These are phyloP conservation scores for Alternaria sp. DNA, from an alignment of 2,329 filamentous ascomycete genomes.

Conservation along the genomic window DNA sequence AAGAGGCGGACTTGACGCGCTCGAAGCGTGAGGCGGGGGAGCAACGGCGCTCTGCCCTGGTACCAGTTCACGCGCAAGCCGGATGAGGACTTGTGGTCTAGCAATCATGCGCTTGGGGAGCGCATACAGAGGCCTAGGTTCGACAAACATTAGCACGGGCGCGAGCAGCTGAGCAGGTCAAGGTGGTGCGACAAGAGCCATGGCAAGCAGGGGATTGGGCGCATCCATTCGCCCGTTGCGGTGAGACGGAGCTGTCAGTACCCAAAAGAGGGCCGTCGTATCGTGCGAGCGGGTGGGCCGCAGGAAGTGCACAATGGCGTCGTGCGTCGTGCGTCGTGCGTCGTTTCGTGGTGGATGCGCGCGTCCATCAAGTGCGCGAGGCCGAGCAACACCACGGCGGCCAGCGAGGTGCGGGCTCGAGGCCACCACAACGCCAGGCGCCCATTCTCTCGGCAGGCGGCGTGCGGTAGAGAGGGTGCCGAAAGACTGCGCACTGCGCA, in stretches of 20 bases:
- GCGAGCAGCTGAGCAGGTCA: conserved; percentile 36
- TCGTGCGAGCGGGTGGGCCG: conserved; percentile 35
- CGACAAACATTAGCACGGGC: conserved; percentile 51
- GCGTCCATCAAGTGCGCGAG: conserved; percentile 33
- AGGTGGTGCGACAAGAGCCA: conserved; percentile 38
- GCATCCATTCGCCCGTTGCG: conserved; percentile 41
- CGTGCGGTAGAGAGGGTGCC: conserved; percentile 6
- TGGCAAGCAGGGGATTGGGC: conserved; percentile 37
- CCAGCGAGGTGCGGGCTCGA: conserved; percentile 22
- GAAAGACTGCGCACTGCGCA: neutral
- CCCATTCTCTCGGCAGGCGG: conserved; percentile 22
- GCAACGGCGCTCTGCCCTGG: conserved; percentile 41
- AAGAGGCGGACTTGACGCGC: conserved; percentile 29
- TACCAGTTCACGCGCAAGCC: conserved; percentile 38
- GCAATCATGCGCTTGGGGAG: conserved; percentile 41
- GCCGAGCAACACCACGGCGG: conserved; percentile 32
- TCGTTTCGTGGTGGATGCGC: conserved; percentile 43
- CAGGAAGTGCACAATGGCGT: conserved; percentile 41
- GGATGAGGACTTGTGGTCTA: conserved; percentile 27
- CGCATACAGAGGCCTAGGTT: conserved; percentile 40
- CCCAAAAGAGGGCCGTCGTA: conserved; percentile 41
- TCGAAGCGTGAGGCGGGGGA: conserved; percentile 32
- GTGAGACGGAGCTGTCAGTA: conserved; percentile 52
- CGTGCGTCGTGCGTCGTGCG: conserved; percentile 46
- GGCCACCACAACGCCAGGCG: conserved; percentile 29